These are phyloP conservation scores for Otatea glauca DNA, from an alignment of 176 grass and related monocot genomes.

Conservation along the genomic window DNA sequence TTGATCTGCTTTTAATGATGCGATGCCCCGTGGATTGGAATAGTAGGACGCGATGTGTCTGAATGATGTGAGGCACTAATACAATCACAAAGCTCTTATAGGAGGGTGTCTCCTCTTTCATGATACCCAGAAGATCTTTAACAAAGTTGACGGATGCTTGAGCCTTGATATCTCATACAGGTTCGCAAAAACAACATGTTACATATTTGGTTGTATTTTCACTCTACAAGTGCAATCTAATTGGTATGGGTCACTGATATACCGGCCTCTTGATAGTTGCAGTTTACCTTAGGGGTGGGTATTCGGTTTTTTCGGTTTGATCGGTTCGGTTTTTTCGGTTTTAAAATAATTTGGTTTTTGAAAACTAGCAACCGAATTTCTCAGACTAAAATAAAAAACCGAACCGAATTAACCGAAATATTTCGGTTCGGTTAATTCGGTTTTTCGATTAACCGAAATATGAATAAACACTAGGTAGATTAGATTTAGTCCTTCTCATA, in stretches of 20 bases:
- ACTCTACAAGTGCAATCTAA: neutral
- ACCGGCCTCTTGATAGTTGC: neutral
- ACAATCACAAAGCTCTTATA: slow-evolving; percentile 20
- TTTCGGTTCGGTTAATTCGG: no score
- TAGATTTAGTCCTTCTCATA: no score
- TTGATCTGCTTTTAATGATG: slow-evolving; percentile 47
- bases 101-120: slow-evolving; percentile 14
- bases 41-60: slow-evolving; percentile 6
- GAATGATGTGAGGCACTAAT: slow-evolving; percentile 41
- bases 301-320: no score
- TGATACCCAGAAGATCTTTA: slow-evolving; percentile 31
- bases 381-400: no score
- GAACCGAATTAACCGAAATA: no score
- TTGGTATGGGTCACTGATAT: neutral
- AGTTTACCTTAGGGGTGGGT: no score
- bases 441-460: no score
- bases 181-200: neutral
- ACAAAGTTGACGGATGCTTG: slow-evolving; percentile 34
- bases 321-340: no score
- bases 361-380: no score
- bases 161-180: neutral
- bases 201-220: neutral
- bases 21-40: neutral
- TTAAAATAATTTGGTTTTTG: no score
- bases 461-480: no score